phyloP scores from a whole-genome alignment of 2,329 filamentous ascomycete genomes.

The Phyllosticta ampelicida region DNA sequence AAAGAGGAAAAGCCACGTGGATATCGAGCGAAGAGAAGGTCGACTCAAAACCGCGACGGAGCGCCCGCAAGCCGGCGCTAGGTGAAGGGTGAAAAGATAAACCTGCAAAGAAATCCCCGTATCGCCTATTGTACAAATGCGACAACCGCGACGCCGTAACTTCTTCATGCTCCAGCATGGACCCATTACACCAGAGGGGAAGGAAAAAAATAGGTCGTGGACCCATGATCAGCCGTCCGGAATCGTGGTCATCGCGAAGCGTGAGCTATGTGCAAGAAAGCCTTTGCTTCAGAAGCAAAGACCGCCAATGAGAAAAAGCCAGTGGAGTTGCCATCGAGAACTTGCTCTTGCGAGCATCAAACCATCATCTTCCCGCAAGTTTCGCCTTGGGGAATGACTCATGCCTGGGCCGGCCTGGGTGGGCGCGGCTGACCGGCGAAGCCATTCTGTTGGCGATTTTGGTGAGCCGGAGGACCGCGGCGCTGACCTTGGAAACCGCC shows the following conservation, averaged over 20 bases:
- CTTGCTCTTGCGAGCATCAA: neutral
- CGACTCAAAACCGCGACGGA: constrained; percentile 8
- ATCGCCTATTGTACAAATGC: constrained; percentile 12
- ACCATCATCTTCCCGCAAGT: constrained; percentile 8
- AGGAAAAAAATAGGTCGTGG: constrained; percentile 6
- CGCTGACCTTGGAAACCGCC: constrained; percentile 16
- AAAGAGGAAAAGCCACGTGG: constrained; percentile 5
- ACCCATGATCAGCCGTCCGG: constrained; percentile 7
- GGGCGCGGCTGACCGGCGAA: constrained; percentile 23
- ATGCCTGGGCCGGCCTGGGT: constrained; percentile 24
- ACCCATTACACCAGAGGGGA: constrained; percentile 9
- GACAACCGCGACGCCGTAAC: constrained; percentile 10
- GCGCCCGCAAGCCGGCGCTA: constrained; percentile 3
- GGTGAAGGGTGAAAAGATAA: neutral
- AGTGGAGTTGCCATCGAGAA: constrained; percentile 7
- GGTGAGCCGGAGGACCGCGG: constrained; percentile 19
- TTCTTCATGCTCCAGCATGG: constrained; percentile 9
- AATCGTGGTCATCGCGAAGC: constrained; percentile 10
- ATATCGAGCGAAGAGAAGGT: constrained; percentile 10
- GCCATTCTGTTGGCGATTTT: constrained; percentile 25
- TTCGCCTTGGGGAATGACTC: constrained; percentile 10
- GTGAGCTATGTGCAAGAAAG: constrained; percentile 11
- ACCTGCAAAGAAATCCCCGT: constrained; percentile 4
- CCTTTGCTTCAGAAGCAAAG: constrained; percentile 2
- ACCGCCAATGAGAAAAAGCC: constrained; percentile 4